phyloP scores from a whole-genome alignment of 148 eudicot species.

The Arctostaphylos glauca region DNA sequence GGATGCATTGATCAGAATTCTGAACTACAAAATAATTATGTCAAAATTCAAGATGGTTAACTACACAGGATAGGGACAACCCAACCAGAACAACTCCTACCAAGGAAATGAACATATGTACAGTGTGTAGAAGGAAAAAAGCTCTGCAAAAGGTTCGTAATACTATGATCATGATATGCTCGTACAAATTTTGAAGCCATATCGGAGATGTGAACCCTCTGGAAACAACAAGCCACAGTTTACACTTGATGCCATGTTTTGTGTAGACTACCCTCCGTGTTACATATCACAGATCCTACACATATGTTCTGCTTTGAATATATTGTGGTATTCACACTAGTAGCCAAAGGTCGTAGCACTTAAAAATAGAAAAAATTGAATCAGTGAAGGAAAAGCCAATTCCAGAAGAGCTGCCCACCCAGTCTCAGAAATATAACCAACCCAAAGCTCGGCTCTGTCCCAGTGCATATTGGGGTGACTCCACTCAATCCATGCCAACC shows the following conservation, averaged over 20 bases:
- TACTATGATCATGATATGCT: background rate
- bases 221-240: background rate
- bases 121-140: background rate
- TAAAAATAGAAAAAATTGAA: background rate
- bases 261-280: background rate
- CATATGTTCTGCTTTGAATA: background rate
- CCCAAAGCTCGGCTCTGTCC: conserved; percentile 95
- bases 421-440: conserved; percentile 71
- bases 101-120: background rate
- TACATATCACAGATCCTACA: background rate
- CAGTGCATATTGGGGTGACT: conserved; percentile 23
- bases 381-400: background rate
- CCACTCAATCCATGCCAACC: conserved; percentile 22
- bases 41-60: background rate
- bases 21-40: background rate
- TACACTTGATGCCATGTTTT: background rate
- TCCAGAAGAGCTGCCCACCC: conserved; percentile 42
- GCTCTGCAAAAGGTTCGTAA: background rate
- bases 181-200: background rate
- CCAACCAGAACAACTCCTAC: background rate
- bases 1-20: background rate
- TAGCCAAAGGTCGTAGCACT: background rate
- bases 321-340: background rate
- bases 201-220: background rate
- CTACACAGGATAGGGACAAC: background rate